These are phyloP conservation scores for Tremella fuciformis DNA, from an alignment of 768 basidiomycete species.

Conservation along the genomic window DNA sequence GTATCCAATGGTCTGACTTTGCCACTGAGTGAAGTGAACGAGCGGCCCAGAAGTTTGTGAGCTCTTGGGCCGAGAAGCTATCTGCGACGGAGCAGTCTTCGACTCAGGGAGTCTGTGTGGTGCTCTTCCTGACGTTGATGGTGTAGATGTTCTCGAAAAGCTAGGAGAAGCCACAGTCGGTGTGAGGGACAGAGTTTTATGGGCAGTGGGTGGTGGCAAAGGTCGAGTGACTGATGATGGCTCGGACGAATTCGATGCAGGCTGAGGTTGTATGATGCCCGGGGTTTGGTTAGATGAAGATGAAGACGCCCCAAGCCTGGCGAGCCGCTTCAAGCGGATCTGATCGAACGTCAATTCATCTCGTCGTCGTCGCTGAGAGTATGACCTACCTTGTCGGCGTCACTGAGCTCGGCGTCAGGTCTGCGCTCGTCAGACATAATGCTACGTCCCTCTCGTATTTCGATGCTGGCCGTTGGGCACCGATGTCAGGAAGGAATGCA, in stretches of 20 bases:
- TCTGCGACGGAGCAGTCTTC: not conserved
- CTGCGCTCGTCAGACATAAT: too few species aligned
- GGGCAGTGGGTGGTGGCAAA: not conserved
- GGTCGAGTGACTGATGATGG: not conserved
- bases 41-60: not conserved
- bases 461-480: too few species aligned
- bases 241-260: conserved; percentile 3
- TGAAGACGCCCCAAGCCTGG: conserved; percentile 64
- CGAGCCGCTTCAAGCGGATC: conserved; percentile 65
- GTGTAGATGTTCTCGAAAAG: too few species aligned
- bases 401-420: conserved; percentile 13
- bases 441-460: too few species aligned
- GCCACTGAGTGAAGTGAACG: conserved; percentile 59
- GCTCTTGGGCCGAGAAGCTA: not conserved
- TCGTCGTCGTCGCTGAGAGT: not conserved
- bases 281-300: conserved; percentile 27
- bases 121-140: not conserved
- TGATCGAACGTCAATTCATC: not conserved
- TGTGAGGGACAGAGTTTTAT: too few species aligned
- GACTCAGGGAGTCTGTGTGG: not conserved
- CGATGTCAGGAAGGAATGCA: too few species aligned
- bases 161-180: too few species aligned
- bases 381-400: conserved; percentile 44
- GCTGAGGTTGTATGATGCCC: conserved; percentile 40
- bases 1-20: conserved; percentile 64